These are phyloP conservation scores for Penicillium lagena DNA, from an alignment of 495 filamentous ascomycete genomes.

Conservation along the genomic window DNA sequence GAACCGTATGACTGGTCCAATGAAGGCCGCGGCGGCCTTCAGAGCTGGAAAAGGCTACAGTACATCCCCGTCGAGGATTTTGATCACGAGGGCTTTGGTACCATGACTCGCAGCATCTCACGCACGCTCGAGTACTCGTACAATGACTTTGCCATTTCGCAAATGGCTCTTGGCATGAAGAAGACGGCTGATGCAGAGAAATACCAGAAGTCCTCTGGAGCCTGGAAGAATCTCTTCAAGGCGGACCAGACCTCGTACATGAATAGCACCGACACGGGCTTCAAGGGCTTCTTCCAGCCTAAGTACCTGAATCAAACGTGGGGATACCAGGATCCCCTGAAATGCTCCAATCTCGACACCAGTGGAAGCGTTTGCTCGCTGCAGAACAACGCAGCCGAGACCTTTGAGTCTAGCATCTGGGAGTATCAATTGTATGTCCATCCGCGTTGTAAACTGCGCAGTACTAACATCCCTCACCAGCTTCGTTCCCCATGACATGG, in stretches of 20 bases:
- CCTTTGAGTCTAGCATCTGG: conserved; percentile 66
- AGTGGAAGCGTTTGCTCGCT: conserved; percentile 57
- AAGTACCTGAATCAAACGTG: conserved; percentile 53
- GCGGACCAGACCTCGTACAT: conserved; percentile 41
- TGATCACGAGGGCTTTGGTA: conserved; percentile 65
- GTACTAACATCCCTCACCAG: conserved; percentile 13
- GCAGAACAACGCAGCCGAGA: conserved; percentile 42
- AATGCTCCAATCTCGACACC: conserved; percentile 36
- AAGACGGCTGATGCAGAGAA: conserved; percentile 47
- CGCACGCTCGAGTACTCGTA: conserved; percentile 65
- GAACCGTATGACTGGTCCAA: conserved; percentile 62
- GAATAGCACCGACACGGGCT: conserved; percentile 37
- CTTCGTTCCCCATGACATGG: conserved; percentile 68
- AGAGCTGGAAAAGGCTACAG: conserved; percentile 59
- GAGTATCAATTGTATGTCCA: conserved; percentile 59
- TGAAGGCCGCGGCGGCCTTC: conserved; percentile 67
- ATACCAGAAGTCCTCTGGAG: conserved; percentile 54
- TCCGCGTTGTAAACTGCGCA: neutral
- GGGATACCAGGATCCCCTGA: conserved; percentile 50
- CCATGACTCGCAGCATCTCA: conserved; percentile 63
- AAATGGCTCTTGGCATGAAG: conserved; percentile 48
- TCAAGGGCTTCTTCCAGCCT: conserved; percentile 64
- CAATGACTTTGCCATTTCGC: conserved; percentile 62
- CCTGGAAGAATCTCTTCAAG: conserved; percentile 70
- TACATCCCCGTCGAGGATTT: conserved; percentile 68